Evolutionary conservation across 805 yeast genomes (phyloP).

Genomic region (Zygosaccharomyces lentus): DNA sequence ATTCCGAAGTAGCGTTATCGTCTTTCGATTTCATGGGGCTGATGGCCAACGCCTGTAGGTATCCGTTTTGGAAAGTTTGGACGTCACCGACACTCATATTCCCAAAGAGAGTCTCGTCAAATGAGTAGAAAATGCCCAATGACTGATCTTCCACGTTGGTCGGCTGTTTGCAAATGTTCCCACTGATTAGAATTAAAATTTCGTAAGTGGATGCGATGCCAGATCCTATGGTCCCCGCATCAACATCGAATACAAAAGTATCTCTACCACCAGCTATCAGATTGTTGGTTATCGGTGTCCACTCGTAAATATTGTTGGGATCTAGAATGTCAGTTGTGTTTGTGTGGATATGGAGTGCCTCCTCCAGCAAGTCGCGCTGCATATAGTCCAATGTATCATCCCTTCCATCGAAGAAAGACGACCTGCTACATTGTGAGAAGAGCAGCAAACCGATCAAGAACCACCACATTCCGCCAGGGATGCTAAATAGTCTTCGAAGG

Average conservation of each 20-base stretch:
- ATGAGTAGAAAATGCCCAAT: slow-evolving; percentile 26
- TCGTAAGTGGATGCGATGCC: slow-evolving; percentile 21
- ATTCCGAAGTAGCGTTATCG: slow-evolving; percentile 16
- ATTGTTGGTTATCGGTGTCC: slow-evolving; percentile 32
- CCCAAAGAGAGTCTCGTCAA: slow-evolving; percentile 22
- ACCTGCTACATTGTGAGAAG: not conserved
- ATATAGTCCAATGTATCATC: slow-evolving; percentile 1
- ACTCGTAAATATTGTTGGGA: slow-evolving; percentile 33
- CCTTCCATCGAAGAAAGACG: not conserved
- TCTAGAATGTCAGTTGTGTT: slow-evolving; percentile 11
- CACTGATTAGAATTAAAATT: slow-evolving; percentile 33
- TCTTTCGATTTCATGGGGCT: slow-evolving; percentile 18
- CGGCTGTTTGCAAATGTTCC: slow-evolving; percentile 35
- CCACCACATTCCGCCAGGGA: slow-evolving; percentile 5
- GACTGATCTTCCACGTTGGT: slow-evolving; percentile 15
- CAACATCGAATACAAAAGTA: slow-evolving; percentile 24
- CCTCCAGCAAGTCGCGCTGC: not conserved
- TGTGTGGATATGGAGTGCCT: not conserved
- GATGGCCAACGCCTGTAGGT: slow-evolving; percentile 28
- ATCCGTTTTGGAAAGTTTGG: slow-evolving; percentile 27
- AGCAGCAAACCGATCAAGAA: not conserved
- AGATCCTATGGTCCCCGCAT: slow-evolving; percentile 14
- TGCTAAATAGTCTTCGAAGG: not conserved
- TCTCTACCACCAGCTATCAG: slow-evolving; percentile 25
- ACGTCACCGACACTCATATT: slow-evolving; percentile 15